Evolutionary conservation across 179 eudicot species (phyloP).

Genomic region (Drosera spatulata): DNA sequence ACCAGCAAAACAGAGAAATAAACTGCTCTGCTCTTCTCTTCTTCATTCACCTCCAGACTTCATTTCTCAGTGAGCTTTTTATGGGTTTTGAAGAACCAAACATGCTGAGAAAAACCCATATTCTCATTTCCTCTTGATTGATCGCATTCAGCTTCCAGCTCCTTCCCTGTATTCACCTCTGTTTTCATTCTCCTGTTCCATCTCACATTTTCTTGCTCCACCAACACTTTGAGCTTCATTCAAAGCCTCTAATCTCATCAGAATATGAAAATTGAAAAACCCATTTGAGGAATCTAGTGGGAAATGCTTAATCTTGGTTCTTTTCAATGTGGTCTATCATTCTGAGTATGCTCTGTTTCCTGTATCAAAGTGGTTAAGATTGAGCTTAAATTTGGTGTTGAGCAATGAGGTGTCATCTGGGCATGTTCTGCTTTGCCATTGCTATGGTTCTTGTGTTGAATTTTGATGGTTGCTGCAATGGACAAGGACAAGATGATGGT

Average conservation of each 20-base stretch:
- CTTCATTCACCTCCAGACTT: neutral
- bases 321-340: no score
- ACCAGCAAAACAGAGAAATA: no score
- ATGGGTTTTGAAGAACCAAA: conserved; percentile 1
- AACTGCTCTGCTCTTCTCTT: neutral
- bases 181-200: neutral
- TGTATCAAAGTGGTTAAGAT: no score
- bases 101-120: conserved; percentile 5
- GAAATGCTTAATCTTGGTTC: no score
- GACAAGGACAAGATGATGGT: conserved; percentile 31
- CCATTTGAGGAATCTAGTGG: no score
- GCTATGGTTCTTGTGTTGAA: conserved; percentile 9
- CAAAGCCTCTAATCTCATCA: no score
- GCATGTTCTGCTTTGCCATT: neutral
- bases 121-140: conserved; percentile 4
- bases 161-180: conserved; percentile 1
- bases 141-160: neutral
- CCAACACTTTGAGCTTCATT: neutral
- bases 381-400: no score
- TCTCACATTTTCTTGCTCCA: neutral
- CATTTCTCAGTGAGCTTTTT: neutral
- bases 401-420: no score
- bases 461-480: conserved; percentile 27
- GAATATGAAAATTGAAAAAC: no score
- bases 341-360: no score